Conservation (phyloP, 2,329 filamentous ascomycete genomes). For the Teratosphaeriaceae sp. region DNA sequence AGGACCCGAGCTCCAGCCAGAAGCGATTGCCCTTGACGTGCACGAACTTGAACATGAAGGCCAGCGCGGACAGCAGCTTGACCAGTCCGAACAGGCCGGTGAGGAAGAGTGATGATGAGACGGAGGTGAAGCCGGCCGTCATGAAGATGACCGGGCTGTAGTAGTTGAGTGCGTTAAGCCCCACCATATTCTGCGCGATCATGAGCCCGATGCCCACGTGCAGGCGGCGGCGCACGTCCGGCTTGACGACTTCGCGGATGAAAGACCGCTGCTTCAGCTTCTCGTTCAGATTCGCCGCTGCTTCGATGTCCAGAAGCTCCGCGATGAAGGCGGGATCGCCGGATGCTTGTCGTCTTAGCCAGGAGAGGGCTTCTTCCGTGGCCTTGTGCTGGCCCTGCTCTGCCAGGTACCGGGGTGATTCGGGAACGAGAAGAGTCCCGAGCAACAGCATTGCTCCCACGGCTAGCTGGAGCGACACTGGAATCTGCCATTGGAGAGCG, state of each 20-base stretch:
- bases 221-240: constrained; percentile 6
- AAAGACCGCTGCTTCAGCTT: neutral
- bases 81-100: constrained; percentile 21
- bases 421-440: neutral
- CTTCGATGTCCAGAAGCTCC: neutral
- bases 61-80: constrained; percentile 15
- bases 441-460: neutral
- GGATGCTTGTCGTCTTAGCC: neutral
- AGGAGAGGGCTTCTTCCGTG: neutral
- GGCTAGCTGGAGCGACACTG: neutral
- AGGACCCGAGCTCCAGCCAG: constrained; percentile 13
- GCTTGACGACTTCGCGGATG: neutral
- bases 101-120: constrained; percentile 16
- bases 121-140: constrained; percentile 17
- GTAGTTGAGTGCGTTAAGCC: constrained; percentile 16
- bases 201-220: constrained; percentile 13
- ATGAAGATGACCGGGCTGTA: constrained; percentile 14
- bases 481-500: neutral
- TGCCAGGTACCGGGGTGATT: constrained; percentile 1
- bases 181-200: constrained; percentile 13
- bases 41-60: constrained; percentile 16
- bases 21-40: constrained; percentile 12
- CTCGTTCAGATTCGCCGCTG: neutral
- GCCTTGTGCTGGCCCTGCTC: neutral
- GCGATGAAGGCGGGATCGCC: neutral